Conservation (phyloP, 2,329 filamentous ascomycete species). For the Penicillium janthinellum region DNA sequence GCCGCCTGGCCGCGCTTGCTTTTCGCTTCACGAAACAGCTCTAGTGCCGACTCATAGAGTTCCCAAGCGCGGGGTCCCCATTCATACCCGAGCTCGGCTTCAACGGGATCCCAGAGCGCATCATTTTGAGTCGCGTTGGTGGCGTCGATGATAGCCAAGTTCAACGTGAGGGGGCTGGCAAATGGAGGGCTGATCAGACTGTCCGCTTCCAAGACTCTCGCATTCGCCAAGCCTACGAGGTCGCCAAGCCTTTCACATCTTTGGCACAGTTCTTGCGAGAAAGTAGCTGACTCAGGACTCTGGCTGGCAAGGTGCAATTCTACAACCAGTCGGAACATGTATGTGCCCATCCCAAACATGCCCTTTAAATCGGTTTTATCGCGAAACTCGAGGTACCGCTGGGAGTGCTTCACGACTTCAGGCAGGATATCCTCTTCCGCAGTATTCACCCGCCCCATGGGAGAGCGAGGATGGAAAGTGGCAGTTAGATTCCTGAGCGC, state of each 20-base stretch:
- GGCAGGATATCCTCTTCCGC: not conserved
- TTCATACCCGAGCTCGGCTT: constrained; percentile 13
- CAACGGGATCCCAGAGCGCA: constrained; percentile 20
- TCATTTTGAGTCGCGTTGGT: constrained; percentile 10
- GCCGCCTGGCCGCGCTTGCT: constrained; percentile 25
- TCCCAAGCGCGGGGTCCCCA: constrained; percentile 11
- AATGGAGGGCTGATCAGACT: constrained; percentile 23
- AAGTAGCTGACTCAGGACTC: constrained; percentile 6
- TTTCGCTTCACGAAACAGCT: constrained; percentile 14
- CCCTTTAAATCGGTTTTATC: constrained; percentile 10
- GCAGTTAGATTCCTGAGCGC: constrained; percentile 5
- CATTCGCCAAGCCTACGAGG: constrained; percentile 22
- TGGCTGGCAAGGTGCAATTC: constrained; percentile 21
- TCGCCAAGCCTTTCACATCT: constrained; percentile 17
- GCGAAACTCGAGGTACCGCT: constrained; percentile 10
- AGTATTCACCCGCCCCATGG: not conserved
- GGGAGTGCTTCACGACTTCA: not conserved
- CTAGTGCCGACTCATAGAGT: constrained; percentile 19
- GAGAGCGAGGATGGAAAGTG: constrained; percentile 17
- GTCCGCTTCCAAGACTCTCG: constrained; percentile 27
- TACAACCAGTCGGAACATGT: constrained; percentile 19
- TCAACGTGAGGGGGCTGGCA: constrained; percentile 25
- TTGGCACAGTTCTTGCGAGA: constrained; percentile 13
- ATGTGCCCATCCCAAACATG: constrained; percentile 6
- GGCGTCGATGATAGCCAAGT: constrained; percentile 19